These are phyloP conservation scores for Kernera saxatilis DNA, from an alignment of 345 rosid genomes.

Conservation along the genomic window DNA sequence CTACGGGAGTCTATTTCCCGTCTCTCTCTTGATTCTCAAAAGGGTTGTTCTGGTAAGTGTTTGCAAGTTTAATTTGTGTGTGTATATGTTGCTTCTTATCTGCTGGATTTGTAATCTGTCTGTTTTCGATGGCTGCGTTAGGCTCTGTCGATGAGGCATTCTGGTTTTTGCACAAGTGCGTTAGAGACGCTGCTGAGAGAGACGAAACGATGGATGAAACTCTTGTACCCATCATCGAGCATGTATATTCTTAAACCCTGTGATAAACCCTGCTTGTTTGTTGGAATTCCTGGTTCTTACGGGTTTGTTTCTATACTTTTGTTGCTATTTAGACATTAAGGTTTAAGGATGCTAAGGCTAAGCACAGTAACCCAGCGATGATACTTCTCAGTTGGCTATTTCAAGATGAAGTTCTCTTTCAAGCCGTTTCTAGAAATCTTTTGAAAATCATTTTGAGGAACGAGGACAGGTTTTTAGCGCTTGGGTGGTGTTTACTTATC, in stretches of 20 bases:
- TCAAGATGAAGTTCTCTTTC: slow-evolving; percentile 60
- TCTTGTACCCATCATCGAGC: slow-evolving; percentile 69
- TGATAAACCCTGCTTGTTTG: background rate
- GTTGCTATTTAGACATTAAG: slow-evolving; percentile 43
- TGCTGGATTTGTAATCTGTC: background rate
- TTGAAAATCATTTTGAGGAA: slow-evolving; percentile 43
- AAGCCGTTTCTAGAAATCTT: slow-evolving; percentile 42
- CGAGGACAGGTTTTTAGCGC: slow-evolving; percentile 58
- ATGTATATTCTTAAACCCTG: slow-evolving; percentile 36
- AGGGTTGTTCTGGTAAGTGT: slow-evolving; percentile 41
- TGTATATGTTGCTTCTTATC: background rate
- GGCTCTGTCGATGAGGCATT: slow-evolving; percentile 72
- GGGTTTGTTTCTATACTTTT: background rate
- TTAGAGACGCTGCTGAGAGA: slow-evolving; percentile 48
- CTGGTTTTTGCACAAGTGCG: slow-evolving; percentile 52
- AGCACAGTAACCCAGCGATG: slow-evolving; percentile 47
- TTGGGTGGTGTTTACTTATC: slow-evolving; percentile 85
- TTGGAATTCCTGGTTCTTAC: background rate
- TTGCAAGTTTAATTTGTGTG: background rate
- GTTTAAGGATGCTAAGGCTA: slow-evolving; percentile 47
- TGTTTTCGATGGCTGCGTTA: slow-evolving; percentile 8
- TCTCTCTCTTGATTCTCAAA: slow-evolving; percentile 39
- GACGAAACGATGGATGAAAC: slow-evolving; percentile 44
- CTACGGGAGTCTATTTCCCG: slow-evolving; percentile 52
- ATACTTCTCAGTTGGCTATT: slow-evolving; percentile 63